Conservation (phyloP, 768 basidiomycete species). For the Boletus insuetus region DNA sequence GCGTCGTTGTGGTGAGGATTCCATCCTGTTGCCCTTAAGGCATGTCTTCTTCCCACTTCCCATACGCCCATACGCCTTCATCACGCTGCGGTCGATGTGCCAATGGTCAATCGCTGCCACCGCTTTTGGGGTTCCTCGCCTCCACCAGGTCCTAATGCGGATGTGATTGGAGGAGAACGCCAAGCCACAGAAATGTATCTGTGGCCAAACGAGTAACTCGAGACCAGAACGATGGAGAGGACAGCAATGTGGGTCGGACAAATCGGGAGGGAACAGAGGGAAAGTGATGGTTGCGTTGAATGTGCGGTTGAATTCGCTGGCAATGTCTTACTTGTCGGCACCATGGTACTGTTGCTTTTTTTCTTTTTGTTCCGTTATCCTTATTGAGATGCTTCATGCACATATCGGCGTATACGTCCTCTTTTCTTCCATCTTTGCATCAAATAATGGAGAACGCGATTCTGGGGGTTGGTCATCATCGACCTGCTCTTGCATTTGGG, state of each 20-base stretch:
- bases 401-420: too few species aligned
- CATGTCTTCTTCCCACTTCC: background rate
- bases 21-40: constrained; percentile 8
- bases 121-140: background rate
- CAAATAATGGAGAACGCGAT: background rate
- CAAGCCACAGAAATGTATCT: constrained; percentile 20
- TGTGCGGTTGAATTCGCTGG: background rate
- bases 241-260: background rate
- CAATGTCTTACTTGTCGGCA: background rate
- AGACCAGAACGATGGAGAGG: background rate
- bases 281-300: background rate
- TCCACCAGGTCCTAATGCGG: constrained; percentile 1
- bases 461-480: background rate
- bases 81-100: constrained; percentile 2
- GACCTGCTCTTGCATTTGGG: background rate
- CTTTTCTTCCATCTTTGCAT: background rate
- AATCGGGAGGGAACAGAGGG: background rate
- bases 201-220: background rate
- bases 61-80: background rate
- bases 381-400: too few species aligned
- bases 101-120: background rate
- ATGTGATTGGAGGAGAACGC: background rate
- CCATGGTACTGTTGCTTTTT: background rate
- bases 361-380: too few species aligned
- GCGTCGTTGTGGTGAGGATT: constrained; percentile 3